These are phyloP conservation scores for Aspergillus clavatus DNA, from an alignment of 2,329 filamentous ascomycete genomes.

Conservation along the genomic window DNA sequence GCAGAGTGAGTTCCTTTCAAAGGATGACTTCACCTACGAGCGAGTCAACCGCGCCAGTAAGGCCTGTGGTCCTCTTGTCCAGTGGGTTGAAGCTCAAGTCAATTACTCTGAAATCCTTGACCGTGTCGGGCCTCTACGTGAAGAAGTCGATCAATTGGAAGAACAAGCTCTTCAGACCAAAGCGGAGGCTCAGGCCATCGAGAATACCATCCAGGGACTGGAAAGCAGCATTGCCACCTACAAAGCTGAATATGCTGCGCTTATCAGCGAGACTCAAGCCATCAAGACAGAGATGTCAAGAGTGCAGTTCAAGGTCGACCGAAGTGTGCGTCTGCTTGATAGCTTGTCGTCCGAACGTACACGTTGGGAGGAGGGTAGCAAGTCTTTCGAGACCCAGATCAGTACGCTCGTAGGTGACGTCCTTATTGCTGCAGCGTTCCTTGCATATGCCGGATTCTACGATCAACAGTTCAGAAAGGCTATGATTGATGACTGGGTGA, in stretches of 20 bases:
- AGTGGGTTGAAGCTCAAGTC: slow-evolving; percentile 96
- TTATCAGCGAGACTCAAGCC: slow-evolving; percentile 94
- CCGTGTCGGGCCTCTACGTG: slow-evolving; percentile 82
- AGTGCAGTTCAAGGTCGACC: slow-evolving; percentile 96
- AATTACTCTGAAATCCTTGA: slow-evolving; percentile 97
- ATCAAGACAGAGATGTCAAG: slow-evolving; percentile 97
- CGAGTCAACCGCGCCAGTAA: slow-evolving; percentile 94
- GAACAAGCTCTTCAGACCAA: slow-evolving; percentile 87
- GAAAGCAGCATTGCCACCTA: slow-evolving; percentile 90
- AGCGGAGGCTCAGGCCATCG: slow-evolving; percentile 85
- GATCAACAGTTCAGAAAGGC: slow-evolving; percentile 97
- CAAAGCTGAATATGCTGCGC: slow-evolving; percentile 90
- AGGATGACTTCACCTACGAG: slow-evolving; percentile 93
- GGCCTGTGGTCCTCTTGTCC: slow-evolving; percentile 91
- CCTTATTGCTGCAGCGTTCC: slow-evolving; percentile 90
- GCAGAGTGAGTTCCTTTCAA: slow-evolving; percentile 85
- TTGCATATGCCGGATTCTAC: slow-evolving; percentile 94
- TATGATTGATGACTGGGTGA: slow-evolving; percentile 96
- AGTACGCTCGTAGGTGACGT: slow-evolving; percentile 94
- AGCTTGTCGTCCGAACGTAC: slow-evolving; percentile 89
- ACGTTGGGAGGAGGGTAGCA: slow-evolving; percentile 96
- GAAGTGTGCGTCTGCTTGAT: slow-evolving; percentile 88
- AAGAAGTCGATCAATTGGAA: slow-evolving; percentile 83
- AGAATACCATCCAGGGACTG: slow-evolving; percentile 76
- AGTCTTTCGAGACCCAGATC: slow-evolving; percentile 96